These are phyloP conservation scores for Aspergillus unguis DNA, from an alignment of 2,329 filamentous ascomycete species.

Conservation along the genomic window DNA sequence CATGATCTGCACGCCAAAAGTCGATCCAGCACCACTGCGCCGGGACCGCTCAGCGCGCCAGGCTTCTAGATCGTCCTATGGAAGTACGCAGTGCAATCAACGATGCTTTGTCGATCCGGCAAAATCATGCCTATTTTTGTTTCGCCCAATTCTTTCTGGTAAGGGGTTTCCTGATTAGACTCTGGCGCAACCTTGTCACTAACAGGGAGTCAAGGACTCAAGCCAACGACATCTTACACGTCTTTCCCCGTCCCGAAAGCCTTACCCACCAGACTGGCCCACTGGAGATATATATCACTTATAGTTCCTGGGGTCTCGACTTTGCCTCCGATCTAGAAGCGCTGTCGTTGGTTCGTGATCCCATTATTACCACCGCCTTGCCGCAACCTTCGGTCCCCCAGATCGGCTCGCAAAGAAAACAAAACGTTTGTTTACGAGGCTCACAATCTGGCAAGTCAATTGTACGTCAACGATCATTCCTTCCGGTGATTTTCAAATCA, in stretches of 20 bases:
- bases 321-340: neutral
- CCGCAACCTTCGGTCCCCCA: neutral
- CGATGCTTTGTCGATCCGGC: slow-evolving; percentile 9
- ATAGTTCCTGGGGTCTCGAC: slow-evolving; percentile 3
- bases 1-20: slow-evolving; percentile 18
- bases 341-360: neutral
- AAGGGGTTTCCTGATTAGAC: neutral
- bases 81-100: slow-evolving; percentile 2
- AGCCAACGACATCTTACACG: slow-evolving; percentile 8
- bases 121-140: slow-evolving; percentile 7
- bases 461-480: neutral
- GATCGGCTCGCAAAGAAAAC: neutral
- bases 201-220: neutral
- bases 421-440: neutral
- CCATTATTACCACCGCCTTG: neutral
- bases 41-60: slow-evolving; percentile 7
- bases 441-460: slow-evolving; percentile 2
- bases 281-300: slow-evolving; percentile 17
- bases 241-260: slow-evolving; percentile 11
- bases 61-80: slow-evolving; percentile 10
- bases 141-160: neutral
- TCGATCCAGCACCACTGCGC: slow-evolving; percentile 12
- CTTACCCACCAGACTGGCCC: slow-evolving; percentile 13
- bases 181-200: neutral
- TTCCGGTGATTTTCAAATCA: slow-evolving; percentile 10